phyloP scores from a whole-genome alignment of 2,329 filamentous ascomycete species.

The Nectriaceae sp. region DNA sequence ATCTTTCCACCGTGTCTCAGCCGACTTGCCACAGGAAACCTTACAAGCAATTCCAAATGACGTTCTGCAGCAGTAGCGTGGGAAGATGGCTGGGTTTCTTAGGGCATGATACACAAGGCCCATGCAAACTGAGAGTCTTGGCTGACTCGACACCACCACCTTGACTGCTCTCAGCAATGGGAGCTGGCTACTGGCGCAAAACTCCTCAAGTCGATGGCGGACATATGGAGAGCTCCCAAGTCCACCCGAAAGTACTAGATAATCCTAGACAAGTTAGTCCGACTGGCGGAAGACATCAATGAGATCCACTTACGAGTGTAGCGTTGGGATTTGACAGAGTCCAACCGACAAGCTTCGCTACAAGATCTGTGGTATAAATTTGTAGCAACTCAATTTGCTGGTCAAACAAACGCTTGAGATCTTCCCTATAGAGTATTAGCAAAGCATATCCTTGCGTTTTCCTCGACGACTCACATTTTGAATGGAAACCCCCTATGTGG shows the following conservation, averaged over 20 bases:
- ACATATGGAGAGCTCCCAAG: not conserved
- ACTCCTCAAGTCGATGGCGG: not conserved
- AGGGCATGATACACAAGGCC: not conserved
- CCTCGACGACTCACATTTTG: not conserved
- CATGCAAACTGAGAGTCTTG: not conserved
- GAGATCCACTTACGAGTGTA: not conserved
- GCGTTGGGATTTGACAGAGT: not conserved
- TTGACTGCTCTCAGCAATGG: not conserved
- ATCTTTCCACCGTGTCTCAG: not conserved
- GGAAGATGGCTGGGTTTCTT: not conserved
- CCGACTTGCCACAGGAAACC: not conserved
- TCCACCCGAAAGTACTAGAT: not conserved
- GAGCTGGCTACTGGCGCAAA: not conserved
- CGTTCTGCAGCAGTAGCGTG: not conserved
- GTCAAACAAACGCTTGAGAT: not conserved
- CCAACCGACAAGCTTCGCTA: not conserved
- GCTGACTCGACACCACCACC: not conserved
- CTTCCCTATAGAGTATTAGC: too few species aligned
- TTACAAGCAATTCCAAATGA: not conserved
- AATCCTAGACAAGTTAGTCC: not conserved
- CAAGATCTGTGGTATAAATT: not conserved
- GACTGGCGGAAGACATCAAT: too few species aligned
- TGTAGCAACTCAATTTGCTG: not conserved
- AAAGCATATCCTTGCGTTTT: not conserved
- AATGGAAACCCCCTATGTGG: not conserved